Conservation (phyloP, 2,329 filamentous ascomycete genomes). For the Aspergillus oerlinghausenensis region DNA sequence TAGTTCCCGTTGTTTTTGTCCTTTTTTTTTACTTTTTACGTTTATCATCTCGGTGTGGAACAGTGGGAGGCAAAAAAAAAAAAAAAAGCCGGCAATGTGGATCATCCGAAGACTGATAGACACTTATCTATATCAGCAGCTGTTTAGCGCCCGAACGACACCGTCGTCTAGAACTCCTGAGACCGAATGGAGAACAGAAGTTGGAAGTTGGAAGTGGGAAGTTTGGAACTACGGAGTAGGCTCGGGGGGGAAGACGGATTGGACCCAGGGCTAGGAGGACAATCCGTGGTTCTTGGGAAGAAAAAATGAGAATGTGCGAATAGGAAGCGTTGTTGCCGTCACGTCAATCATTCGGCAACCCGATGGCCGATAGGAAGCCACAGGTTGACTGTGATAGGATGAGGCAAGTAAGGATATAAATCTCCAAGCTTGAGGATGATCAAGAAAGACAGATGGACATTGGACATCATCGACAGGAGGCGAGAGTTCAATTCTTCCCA, state of each 20-base stretch:
- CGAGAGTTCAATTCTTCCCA: not conserved
- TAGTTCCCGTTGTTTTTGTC: not conserved
- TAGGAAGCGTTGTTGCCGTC: not conserved
- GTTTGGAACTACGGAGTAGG: not conserved
- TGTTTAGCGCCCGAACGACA: conserved; percentile 16
- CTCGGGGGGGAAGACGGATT: not conserved
- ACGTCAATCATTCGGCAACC: conserved; percentile 6
- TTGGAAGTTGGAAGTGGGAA: conserved; percentile 1
- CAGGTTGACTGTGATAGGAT: not conserved
- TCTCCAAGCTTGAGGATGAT: too few species aligned
- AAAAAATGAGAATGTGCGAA: not conserved
- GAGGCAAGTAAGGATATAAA: conserved; percentile 4
- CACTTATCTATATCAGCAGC: too few species aligned
- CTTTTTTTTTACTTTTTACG: not conserved
- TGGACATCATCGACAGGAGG: conserved; percentile 1
- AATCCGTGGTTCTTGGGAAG: not conserved
- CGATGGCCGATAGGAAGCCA: conserved; percentile 3
- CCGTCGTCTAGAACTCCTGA: conserved; percentile 2
- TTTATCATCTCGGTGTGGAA: not conserved
- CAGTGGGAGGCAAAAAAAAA: not conserved
- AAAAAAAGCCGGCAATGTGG: not conserved
- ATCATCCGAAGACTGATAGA: too few species aligned
- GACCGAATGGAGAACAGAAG: conserved; percentile 1
- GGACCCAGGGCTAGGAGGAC: not conserved
- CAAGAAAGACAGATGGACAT: not conserved